These are phyloP conservation scores for Hypoxylon sp. DNA, from an alignment of 2,329 filamentous ascomycete species.

Conservation along the genomic window DNA sequence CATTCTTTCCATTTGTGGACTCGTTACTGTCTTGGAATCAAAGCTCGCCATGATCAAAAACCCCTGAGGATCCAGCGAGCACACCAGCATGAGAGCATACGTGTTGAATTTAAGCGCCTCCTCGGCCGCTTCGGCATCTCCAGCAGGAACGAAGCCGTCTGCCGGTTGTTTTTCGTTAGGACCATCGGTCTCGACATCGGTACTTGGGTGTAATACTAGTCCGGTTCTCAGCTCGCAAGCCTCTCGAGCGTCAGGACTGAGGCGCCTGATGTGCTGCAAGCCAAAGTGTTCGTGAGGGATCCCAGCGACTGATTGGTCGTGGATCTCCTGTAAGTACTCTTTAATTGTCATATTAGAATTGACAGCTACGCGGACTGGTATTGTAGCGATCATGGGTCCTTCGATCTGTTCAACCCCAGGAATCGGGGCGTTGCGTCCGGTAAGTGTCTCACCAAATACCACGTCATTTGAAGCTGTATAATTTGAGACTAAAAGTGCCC, in stretches of 20 bases:
- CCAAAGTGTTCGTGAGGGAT: constrained; percentile 77
- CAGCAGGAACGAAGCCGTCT: constrained; percentile 67
- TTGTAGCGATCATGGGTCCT: constrained; percentile 73
- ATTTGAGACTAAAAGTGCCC: constrained; percentile 68
- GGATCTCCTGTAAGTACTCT: constrained; percentile 70
- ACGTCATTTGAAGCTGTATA: constrained; percentile 68
- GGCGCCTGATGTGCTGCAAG: constrained; percentile 70
- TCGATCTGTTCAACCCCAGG: constrained; percentile 67
- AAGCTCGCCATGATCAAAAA: constrained; percentile 75
- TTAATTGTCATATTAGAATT: constrained; percentile 59
- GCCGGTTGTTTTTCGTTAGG: constrained; percentile 59
- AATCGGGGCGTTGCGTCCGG: constrained; percentile 67
- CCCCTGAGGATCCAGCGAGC: constrained; percentile 68
- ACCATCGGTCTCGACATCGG: constrained; percentile 51
- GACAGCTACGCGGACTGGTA: constrained; percentile 68
- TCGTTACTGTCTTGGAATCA: constrained; percentile 71
- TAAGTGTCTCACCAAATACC: constrained; percentile 72
- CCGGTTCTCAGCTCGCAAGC: constrained; percentile 71
- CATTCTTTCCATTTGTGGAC: constrained; percentile 66
- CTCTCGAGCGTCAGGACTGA: constrained; percentile 68
- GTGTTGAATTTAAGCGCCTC: constrained; percentile 72
- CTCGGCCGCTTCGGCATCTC: constrained; percentile 69
- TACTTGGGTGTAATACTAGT: constrained; percentile 67
- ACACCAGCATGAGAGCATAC: constrained; percentile 76
- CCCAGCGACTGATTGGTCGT: constrained; percentile 68